These are phyloP conservation scores for sweet orange (Citrus sinensis) DNA, from an alignment of 345 rosid species.

Conservation along the genomic window DNA sequence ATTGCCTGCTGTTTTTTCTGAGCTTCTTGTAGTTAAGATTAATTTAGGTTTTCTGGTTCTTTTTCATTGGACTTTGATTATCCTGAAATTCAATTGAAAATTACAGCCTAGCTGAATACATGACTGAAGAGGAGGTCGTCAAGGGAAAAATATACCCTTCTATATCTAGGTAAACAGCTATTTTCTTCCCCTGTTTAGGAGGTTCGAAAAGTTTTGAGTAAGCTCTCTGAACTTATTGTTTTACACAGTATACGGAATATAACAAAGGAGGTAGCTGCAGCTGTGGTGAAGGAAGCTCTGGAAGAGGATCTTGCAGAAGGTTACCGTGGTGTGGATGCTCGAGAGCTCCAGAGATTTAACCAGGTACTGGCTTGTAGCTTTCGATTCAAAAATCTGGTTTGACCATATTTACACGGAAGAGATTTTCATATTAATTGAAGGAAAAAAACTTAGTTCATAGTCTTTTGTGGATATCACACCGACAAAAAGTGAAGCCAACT, in stretches of 20 bases:
- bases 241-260: constrained; percentile 81
- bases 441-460: not conserved
- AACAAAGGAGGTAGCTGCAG: constrained; percentile 83
- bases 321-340: constrained; percentile 74
- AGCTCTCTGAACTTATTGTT: not conserved
- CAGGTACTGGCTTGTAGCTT: constrained; percentile 33
- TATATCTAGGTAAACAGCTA: constrained; percentile 60
- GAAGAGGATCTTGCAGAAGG: constrained; percentile 79
- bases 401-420: not conserved
- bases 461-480: not conserved
- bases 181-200: not conserved
- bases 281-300: constrained; percentile 85
- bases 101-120: constrained; percentile 87
- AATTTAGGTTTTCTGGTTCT: not conserved
- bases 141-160: constrained; percentile 80
- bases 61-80: not conserved
- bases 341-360: constrained; percentile 58
- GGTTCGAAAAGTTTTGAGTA: not conserved
- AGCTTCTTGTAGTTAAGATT: not conserved
- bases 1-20: not conserved
- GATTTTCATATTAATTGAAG: not conserved
- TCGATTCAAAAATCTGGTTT: not conserved
- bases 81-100: constrained; percentile 18
- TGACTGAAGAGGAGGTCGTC: constrained; percentile 86
- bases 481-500: not conserved